phyloP scores from a whole-genome alignment of 164 flowering plant genomes.

The Akebia trifoliata region DNA sequence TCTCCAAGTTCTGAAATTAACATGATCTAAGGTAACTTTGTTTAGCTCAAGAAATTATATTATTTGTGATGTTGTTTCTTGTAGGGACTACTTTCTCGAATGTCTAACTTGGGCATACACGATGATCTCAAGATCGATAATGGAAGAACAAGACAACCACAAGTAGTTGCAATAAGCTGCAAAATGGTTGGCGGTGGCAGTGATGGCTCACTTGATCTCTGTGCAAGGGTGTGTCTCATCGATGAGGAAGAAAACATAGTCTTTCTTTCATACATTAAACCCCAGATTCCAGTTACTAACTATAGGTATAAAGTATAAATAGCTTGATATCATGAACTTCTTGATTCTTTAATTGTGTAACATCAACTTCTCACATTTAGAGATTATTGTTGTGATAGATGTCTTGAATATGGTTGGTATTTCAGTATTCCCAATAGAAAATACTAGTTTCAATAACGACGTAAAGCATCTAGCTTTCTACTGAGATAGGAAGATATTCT shows the following conservation, averaged over 20 bases:
- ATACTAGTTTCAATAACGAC: too few relatives aligned
- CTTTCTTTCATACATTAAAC: constrained; percentile 72
- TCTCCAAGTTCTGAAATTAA: too few relatives aligned
- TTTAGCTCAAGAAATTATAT: too few relatives aligned
- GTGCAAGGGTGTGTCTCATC: constrained; percentile 80
- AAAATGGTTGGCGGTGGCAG: constrained; percentile 95
- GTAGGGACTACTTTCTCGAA: constrained; percentile 30
- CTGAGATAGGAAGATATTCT: too few relatives aligned
- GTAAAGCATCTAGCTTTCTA: too few relatives aligned
- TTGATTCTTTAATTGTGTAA: too few relatives aligned
- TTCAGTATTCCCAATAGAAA: too few relatives aligned
- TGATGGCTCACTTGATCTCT: constrained; percentile 73
- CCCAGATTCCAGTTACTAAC: constrained; percentile 66
- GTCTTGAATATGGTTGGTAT: too few relatives aligned
- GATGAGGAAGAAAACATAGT: constrained; percentile 68
- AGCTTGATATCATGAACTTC: not conserved
- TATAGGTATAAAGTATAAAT: constrained; percentile 40
- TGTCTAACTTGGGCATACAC: constrained; percentile 47
- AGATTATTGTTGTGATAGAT: too few relatives aligned
- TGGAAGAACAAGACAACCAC: constrained; percentile 35
- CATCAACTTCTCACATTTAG: too few relatives aligned
- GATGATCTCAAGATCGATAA: constrained; percentile 37
- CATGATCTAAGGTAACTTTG: too few relatives aligned
- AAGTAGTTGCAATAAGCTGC: constrained; percentile 67
- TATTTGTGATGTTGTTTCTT: not conserved